Evolutionary conservation across 176 grass and related monocot species (phyloP), one percentile per base, ranked within the genome.

Genomic region (Triticum urartu): DNA sequence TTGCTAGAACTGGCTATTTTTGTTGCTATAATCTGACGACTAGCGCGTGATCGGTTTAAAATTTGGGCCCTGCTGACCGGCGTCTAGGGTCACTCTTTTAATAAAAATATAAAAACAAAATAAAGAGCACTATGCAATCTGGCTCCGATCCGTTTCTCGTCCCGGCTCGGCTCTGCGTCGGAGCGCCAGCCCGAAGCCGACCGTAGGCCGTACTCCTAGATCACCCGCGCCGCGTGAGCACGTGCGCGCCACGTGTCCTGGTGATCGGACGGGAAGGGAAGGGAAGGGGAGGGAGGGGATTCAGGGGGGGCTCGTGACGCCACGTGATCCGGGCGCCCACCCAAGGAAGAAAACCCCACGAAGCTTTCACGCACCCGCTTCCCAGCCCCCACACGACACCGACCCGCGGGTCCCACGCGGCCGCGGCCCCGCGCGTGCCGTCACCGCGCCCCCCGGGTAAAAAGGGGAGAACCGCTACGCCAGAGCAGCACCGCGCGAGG

Each of bases 281-380:
- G 32, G 32, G 35, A 36, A 6, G 39, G 32, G 39, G 10, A 18
- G 66, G 2, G 24, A 42, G 36, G 60, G 62, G 69, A 32, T 9
- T 87, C 84, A 80, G 80, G 80, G 72, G 79, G 73, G 13, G 43
- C 85, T 84, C 80, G 85, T 91, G 89, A 91, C 47, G 85, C 80
- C 85, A 87, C 85, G 80, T 90, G 89, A 90, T 60, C 67, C 80
- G 74, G 34, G 84, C 58, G 40, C 58, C 66, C 73, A 13, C 74
- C 75, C 84, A 66, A 83, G 80, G 79, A n/a, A 21, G 15, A 9
- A 39, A 11, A 38, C 67, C 34, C 25, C 62, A 7, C 6, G 40
- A 33, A n/a, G 58, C 54, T 13, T 38, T 25, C 70, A 50, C 72
- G 72, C 15, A 26, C 12, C 39, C 30, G 1, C 7, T 0, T 3